Conservation (phyloP, 495 filamentous ascomycete species). For the Talaromyces nanjingensis region DNA sequence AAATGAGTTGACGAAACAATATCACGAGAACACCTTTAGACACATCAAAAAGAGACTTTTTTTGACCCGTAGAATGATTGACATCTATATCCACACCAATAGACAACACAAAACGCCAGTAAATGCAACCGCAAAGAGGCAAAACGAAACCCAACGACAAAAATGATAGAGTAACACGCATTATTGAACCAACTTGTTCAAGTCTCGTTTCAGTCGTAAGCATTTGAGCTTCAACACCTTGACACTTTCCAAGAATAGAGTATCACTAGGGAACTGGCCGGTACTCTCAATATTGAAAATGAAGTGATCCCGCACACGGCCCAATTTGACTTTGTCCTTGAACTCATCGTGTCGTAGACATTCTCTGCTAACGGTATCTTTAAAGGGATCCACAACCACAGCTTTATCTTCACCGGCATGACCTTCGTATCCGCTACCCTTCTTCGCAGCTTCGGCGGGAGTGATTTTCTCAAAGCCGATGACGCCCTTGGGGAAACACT, state of each 20-base stretch:
- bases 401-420: conserved; percentile 72
- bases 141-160: conserved; percentile 3
- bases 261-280: conserved; percentile 85
- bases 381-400: conserved; percentile 72
- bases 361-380: conserved; percentile 91
- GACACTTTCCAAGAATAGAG: conserved; percentile 83
- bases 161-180: conserved; percentile 3
- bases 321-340: conserved; percentile 88
- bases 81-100: conserved; percentile 1
- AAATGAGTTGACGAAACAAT: not conserved
- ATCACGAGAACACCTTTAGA: conserved; percentile 6
- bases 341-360: conserved; percentile 89
- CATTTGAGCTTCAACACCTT: conserved; percentile 77
- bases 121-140: conserved; percentile 35
- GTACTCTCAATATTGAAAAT: conserved; percentile 94
- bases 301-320: conserved; percentile 87
- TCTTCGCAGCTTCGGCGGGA: conserved; percentile 50
- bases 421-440: conserved; percentile 63
- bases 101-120: conserved; percentile 33
- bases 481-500: conserved; percentile 87
- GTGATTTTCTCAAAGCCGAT: conserved; percentile 72
- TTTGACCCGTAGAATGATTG: not conserved
- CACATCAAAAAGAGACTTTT: not conserved
- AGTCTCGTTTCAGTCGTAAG: conserved; percentile 52
- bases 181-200: conserved; percentile 49